A percentile compares a stretch with the other conserved stretches of the same genome.
Conservation (phyloP, 2,329 filamentous ascomycete species). For the Neurospora sp. region DNA sequence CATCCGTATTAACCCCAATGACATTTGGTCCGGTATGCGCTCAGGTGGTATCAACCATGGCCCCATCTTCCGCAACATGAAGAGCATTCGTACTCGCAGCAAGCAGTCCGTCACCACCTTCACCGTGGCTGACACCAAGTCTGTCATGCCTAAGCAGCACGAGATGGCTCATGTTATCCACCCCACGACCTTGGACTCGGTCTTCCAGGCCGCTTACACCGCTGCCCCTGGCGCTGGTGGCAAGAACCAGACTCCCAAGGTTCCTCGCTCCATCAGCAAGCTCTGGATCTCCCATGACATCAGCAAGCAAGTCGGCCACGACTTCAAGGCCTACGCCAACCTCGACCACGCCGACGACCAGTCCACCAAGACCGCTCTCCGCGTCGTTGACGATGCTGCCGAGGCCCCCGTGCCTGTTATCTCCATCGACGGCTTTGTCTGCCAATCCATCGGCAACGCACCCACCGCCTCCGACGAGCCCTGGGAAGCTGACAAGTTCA, state of each 20-base stretch:
- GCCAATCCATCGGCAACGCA: conserved; percentile 13
- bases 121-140: conserved; percentile 12
- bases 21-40: conserved; percentile 12
- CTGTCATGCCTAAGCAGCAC: conserved; percentile 13
- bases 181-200: conserved; percentile 16
- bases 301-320: conserved; percentile 11
- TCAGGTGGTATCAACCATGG: conserved; percentile 14
- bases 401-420: conserved; percentile 4
- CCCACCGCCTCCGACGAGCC: background rate
- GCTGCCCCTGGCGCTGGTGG: conserved; percentile 11
- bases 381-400: conserved; percentile 4
- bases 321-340: conserved; percentile 12
- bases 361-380: conserved; percentile 10
- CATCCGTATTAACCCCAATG: conserved; percentile 10
- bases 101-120: conserved; percentile 14
- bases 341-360: conserved; percentile 11
- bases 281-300: conserved; percentile 28
- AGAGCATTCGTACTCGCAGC: conserved; percentile 10
- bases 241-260: conserved; percentile 20
- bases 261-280: conserved; percentile 27
- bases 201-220: conserved; percentile 16
- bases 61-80: conserved; percentile 18
- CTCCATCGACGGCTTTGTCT: conserved; percentile 12
- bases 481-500: conserved; percentile 13
- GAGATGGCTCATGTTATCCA: conserved; percentile 16